Evolutionary conservation across 2,329 filamentous ascomycete species (phyloP), one percentile per base, ranked within the genome.

Genomic region (Sporothrix euskadiensis): DNA sequence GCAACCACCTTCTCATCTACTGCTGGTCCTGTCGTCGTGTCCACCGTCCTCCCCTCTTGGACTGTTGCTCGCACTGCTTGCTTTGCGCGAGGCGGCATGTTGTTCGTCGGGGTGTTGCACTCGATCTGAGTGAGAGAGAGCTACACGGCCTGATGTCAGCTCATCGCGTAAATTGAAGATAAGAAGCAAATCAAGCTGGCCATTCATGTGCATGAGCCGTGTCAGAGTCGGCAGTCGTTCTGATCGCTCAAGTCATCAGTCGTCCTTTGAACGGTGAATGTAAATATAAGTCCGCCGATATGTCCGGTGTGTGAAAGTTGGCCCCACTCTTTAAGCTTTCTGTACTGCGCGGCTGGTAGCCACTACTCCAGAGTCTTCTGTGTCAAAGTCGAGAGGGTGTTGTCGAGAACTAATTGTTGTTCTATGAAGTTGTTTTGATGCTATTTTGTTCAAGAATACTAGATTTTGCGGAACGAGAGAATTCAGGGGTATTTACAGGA

Each of bases 211-310:
- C 57, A 63, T 12, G 26, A 32, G 32, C 26, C 52, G n/a, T 26
- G 22, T 56, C 41, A 9, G 5, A 44, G 41, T 10, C 9, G 41
- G 41, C 41, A 44, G 41, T 44, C 41, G 9, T 12, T 44, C 6
- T 35, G 35, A 2, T 35, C 35, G 35, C 8, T 35, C 35, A 5
- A 8, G 35, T 8, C 35, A 2, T 8, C 41, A 22, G 19, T 22
- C 10, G 52, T 22, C 22, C 52, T 54, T 54, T 22, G 52, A 22
- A 19, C 30, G 7, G 6, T 22, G 1, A 4, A 30, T 19, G 56
- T 57, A 68, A 73, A 73, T 49, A 8, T 35, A 35, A 35, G 35
- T 73, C 72, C 72, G 69, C 72, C 59, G 70, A 16, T 71, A 73
- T 71, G 72, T 73, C 72, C 72, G 72, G 57, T 30, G 19, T 70